A percentile compares a stretch with the other conserved stretches of the same genome.
Evolutionary conservation across 2,329 filamentous ascomycete species (phyloP).

Genomic region (Pseudogymnoascus sp.): DNA sequence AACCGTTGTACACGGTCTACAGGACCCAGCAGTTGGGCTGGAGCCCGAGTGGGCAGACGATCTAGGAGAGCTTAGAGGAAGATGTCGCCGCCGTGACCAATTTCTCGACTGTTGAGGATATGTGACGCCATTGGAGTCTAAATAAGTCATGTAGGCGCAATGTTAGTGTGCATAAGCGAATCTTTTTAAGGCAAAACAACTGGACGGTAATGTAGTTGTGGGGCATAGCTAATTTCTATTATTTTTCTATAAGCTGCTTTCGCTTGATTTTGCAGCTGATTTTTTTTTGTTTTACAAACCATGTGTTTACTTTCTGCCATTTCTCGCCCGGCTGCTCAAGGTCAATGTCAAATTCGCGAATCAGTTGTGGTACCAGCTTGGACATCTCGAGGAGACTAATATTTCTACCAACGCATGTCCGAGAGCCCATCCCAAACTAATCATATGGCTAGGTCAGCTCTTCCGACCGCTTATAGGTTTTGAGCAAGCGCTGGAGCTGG

Average conservation of each 20-base stretch:
- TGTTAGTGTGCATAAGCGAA: no score
- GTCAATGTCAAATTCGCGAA: constrained; percentile 14
- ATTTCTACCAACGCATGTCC: constrained; percentile 33
- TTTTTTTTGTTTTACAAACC: neutral
- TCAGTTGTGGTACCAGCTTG: constrained; percentile 30
- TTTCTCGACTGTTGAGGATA: no score
- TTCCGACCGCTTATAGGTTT: neutral
- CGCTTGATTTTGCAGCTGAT: neutral
- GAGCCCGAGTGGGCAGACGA: no score
- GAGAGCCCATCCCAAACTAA: constrained; percentile 31
- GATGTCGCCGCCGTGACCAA: no score
- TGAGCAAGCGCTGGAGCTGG: neutral
- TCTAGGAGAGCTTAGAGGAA: no score
- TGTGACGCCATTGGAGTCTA: no score
- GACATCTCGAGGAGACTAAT: constrained; percentile 33
- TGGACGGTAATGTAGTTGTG: no score
- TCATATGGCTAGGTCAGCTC: neutral
- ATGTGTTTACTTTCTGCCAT: neutral
- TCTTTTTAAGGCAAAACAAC: no score
- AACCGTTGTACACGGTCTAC: no score
- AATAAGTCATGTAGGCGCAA: no score
- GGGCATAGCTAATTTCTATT: neutral
- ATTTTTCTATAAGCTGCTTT: neutral
- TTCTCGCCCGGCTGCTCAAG: neutral
- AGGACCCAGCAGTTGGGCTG: no score